Evolutionary conservation across 306 rosid species (phyloP), one percentile per base, ranked within the genome.

Genomic region (Elaeagnus macrophylla): DNA sequence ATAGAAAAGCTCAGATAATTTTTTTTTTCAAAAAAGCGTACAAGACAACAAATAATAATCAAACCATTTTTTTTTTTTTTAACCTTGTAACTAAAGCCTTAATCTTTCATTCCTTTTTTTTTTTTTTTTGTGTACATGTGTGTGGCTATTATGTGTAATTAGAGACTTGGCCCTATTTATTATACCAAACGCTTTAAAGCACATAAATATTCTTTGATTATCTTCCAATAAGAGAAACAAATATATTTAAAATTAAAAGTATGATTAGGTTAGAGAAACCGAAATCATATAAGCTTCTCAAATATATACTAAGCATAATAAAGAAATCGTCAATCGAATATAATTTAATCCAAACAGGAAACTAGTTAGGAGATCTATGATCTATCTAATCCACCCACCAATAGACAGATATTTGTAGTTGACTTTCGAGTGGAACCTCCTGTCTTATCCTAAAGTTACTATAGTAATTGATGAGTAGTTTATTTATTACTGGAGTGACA

Each of bases 281-380:
- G 65, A 60, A 20, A 60, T 32, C 40, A 47, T 14, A 6, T 37
- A 10, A 47, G 13, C 10, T 32, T 59, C 54, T 32, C 10, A 10
- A 32, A n/a, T 19, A 36, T 47, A 46, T 19, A 10, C 14, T 12
- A 44, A 12, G 12, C 8, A 2, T 0, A 7, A 19, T 12, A 39
- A 42, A 57, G 13, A 11, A 4, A n/a, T 7, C 8, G 11, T 8
- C 9, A 50, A 46, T 48, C 16, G 46, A 15, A 7, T 38, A 10
- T 7, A 12, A 56, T 39, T 10, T 40, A 20, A 6, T 66, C 54
- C 51, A 52, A 57, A 51, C 56, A 39, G 19, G 50, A 55, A 48
- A 39, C 17, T 39, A 15, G 42, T 43, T 36, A 2, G 15, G 49
- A 17, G 49, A 45, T 15, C 19, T 13, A 45, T 11, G 12, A n/a